These are phyloP conservation scores for Phaeosphaeriaceae sp. DNA, from an alignment of 2,329 filamentous ascomycete genomes.

Conservation along the genomic window DNA sequence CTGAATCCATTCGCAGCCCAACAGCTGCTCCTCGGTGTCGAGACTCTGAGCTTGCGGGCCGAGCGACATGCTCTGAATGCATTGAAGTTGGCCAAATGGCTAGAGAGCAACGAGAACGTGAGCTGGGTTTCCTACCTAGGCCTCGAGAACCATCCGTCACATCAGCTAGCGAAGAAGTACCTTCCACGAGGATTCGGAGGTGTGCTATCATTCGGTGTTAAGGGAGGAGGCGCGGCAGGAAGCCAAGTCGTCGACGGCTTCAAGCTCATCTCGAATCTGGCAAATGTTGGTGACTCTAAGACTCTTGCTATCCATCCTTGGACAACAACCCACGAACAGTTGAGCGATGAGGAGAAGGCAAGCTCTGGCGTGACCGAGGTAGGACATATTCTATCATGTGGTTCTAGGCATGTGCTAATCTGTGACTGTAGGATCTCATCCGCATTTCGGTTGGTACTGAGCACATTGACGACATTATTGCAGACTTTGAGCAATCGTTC, in stretches of 20 bases:
- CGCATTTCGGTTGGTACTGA: conserved; percentile 95
- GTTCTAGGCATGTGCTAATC: conserved; percentile 10
- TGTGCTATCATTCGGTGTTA: conserved; percentile 91
- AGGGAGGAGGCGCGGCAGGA: conserved; percentile 83
- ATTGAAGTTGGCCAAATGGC: conserved; percentile 77
- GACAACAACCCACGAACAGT: conserved; percentile 93
- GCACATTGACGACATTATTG: conserved; percentile 96
- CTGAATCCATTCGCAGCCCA: conserved; percentile 93
- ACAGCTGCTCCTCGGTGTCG: conserved; percentile 85
- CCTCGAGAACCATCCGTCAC: conserved; percentile 78
- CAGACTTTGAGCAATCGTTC: conserved; percentile 93
- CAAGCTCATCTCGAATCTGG: conserved; percentile 93
- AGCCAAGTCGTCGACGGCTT: conserved; percentile 91
- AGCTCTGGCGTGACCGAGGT: conserved; percentile 83
- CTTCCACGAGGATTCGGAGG: conserved; percentile 84
- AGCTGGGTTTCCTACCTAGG: conserved; percentile 95
- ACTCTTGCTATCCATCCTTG: conserved; percentile 94
- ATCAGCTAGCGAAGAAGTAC: conserved; percentile 85
- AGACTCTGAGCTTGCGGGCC: conserved; percentile 85
- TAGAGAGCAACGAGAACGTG: conserved; percentile 83
- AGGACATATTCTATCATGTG: conserved; percentile 15
- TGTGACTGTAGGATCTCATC: conserved; percentile 72
- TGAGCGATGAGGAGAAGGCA: conserved; percentile 79
- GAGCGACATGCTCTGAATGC: conserved; percentile 90
- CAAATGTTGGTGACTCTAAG: conserved; percentile 96